A percentile compares a stretch with the other conserved stretches of the same genome.
phyloP scores from a whole-genome alignment of 164 flowering plant genomes.

The Vitis rotundifolia region DNA sequence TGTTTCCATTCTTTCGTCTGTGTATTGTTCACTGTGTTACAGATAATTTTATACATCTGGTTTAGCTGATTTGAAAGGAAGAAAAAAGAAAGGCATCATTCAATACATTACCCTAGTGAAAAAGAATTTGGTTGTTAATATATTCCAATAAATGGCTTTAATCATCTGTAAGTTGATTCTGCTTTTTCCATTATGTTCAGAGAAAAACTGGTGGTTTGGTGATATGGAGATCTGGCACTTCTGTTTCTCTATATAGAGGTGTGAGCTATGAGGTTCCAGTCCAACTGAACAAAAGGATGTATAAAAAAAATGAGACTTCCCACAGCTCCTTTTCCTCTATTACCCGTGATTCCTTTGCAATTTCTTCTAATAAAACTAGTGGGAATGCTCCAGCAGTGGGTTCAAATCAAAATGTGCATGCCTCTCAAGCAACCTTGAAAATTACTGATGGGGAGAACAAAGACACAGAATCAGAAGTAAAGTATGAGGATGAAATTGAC shows the following conservation, averaged over 20 bases:
- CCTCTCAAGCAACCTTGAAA: constrained; percentile 21
- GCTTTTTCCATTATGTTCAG: constrained; percentile 34
- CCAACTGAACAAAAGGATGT: constrained; percentile 31
- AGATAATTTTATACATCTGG: no score
- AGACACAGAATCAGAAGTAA: constrained; percentile 38
- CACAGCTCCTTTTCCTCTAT: no score
- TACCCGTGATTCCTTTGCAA: constrained; percentile 9
- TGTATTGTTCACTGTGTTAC: no score
- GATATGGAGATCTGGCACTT: constrained; percentile 91
- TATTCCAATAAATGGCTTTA: neutral
- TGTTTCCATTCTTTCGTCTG: no score
- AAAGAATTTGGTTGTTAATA: neutral
- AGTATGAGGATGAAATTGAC: constrained; percentile 82
- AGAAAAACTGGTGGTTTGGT: constrained; percentile 95
- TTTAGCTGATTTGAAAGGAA: no score
- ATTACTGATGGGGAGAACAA: constrained; percentile 23
- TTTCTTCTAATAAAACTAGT: constrained; percentile 13
- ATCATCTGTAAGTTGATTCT: neutral
- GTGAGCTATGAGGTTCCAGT: constrained; percentile 58
- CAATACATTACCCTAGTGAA: neutral
- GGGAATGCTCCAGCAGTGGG: constrained; percentile 14
- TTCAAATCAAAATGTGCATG: constrained; percentile 16
- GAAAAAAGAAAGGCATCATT: neutral
- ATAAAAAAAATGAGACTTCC: constrained; percentile 23
- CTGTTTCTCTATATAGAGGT: constrained; percentile 81